Evolutionary conservation across 257 asterid species (phyloP).

Genomic region (Capsicum pubescens): DNA sequence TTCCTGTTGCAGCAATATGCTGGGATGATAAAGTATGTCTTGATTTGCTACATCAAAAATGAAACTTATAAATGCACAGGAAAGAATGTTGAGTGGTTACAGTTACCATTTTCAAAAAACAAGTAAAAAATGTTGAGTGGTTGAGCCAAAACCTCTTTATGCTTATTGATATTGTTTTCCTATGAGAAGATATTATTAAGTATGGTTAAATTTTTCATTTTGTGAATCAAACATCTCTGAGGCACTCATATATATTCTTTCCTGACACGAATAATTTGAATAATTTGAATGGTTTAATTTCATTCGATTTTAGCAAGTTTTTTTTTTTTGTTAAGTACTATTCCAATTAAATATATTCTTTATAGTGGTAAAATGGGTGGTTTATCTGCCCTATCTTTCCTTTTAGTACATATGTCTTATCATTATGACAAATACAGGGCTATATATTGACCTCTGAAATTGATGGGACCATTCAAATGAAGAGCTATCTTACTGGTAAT

Average conservation of each 20-base stretch:
- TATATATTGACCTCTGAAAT: slow-evolving; percentile 97
- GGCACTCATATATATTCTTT: background rate
- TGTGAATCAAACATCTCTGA: background rate
- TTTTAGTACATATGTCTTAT: slow-evolving; percentile 4
- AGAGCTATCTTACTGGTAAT: slow-evolving; percentile 96
- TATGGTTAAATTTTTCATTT: background rate
- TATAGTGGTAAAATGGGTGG: slow-evolving; percentile 1
- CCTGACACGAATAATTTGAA: background rate
- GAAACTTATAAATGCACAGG: background rate
- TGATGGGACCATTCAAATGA: slow-evolving; percentile 99
- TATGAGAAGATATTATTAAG: slow-evolving; percentile 2
- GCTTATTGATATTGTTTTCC: background rate
- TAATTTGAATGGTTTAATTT: background rate
- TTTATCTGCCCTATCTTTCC: background rate
- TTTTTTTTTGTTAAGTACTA: slow-evolving; percentile 1
- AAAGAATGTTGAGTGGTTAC: slow-evolving; percentile 8
- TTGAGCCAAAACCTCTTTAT: background rate
- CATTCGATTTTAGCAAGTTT: background rate
- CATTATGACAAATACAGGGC: slow-evolving; percentile 41
- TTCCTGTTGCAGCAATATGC: slow-evolving; percentile 17
- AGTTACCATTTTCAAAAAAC: too few species aligned
- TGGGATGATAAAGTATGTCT: slow-evolving; percentile 13
- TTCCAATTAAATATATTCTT: background rate
- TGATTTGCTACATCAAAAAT: background rate
- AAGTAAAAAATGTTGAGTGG: background rate